phyloP scores from a whole-genome alignment of 164 flowering plant genomes.

The Akebia trifoliata region DNA sequence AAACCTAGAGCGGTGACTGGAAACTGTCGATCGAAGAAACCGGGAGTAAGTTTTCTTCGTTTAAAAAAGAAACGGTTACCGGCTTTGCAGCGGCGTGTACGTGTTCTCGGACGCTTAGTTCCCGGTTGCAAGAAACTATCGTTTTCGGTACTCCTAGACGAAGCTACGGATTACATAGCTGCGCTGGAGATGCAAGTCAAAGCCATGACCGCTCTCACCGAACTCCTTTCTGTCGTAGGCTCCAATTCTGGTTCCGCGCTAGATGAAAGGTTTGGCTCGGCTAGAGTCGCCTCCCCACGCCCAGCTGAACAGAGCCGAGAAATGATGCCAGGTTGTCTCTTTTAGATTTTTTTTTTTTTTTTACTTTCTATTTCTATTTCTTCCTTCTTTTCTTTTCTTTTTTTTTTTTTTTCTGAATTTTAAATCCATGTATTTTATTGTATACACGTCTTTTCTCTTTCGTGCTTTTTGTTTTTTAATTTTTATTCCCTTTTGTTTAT shows the following conservation, averaged over 20 bases:
- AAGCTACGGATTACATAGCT: constrained; percentile 60
- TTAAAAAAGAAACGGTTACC: constrained; percentile 34
- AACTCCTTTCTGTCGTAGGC: constrained; percentile 5
- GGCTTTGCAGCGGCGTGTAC: constrained; percentile 40
- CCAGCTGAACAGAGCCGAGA: no score
- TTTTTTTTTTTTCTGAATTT: no score
- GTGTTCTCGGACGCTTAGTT: constrained; percentile 55
- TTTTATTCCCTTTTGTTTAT: no score
- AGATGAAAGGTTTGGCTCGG: not conserved
- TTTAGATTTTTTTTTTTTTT: no score
- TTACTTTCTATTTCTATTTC: no score
- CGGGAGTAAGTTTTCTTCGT: constrained; percentile 23
- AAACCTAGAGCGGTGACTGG: constrained; percentile 15
- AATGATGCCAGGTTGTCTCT: no score
- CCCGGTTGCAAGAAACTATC: constrained; percentile 70
- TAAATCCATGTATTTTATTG: no score
- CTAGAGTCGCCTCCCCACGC: not conserved
- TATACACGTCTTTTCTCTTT: no score
- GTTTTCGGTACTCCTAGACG: constrained; percentile 57
- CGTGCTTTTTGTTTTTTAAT: no score
- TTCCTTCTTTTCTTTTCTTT: no score
- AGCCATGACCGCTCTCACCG: constrained; percentile 53
- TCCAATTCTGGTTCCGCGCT: not conserved
- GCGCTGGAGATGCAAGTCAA: constrained; percentile 76
- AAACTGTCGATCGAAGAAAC: constrained; percentile 25